A percentile compares a stretch with the other conserved stretches of the same genome.
Conservation (phyloP, 2,329 filamentous ascomycete genomes). For the Monilinia fructicola region DNA sequence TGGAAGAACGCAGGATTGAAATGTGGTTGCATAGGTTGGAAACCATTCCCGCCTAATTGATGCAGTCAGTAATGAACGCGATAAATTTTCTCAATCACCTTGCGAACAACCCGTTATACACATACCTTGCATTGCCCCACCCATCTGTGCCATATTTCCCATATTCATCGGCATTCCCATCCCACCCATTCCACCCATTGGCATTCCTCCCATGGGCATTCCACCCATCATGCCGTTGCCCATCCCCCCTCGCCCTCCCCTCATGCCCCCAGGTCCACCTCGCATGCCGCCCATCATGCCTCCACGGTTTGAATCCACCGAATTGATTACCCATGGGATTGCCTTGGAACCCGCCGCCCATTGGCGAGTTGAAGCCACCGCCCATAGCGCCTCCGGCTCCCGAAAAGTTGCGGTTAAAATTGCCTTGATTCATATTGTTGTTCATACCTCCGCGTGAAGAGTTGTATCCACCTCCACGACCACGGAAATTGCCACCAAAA, state of each 20-base stretch:
- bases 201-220: constrained; percentile 56
- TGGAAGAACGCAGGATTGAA: constrained; percentile 76
- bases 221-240: constrained; percentile 45
- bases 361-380: constrained; percentile 45
- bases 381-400: constrained; percentile 48
- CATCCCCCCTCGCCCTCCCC: constrained; percentile 56
- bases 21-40: constrained; percentile 66
- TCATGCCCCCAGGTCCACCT: constrained; percentile 56
- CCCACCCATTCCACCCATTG: constrained; percentile 51
- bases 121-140: constrained; percentile 59
- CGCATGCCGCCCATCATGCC: constrained; percentile 53
- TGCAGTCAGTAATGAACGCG: constrained; percentile 19
- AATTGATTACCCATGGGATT: constrained; percentile 46
- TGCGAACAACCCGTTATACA: constrained; percentile 18
- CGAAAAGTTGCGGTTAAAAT: constrained; percentile 53
- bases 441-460: constrained; percentile 43
- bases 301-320: constrained; percentile 55
- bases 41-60: constrained; percentile 48
- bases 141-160: constrained; percentile 47
- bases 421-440: constrained; percentile 51
- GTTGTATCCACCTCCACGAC: constrained; percentile 50
- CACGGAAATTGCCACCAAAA: constrained; percentile 47
- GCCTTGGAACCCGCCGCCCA: constrained; percentile 52
- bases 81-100: not conserved
- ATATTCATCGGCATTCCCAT: constrained; percentile 45